Base-by-base conservation (phyloP, 2,329 filamentous ascomycete genomes). In the Pseudophaeomoniella oleicola region DNA sequence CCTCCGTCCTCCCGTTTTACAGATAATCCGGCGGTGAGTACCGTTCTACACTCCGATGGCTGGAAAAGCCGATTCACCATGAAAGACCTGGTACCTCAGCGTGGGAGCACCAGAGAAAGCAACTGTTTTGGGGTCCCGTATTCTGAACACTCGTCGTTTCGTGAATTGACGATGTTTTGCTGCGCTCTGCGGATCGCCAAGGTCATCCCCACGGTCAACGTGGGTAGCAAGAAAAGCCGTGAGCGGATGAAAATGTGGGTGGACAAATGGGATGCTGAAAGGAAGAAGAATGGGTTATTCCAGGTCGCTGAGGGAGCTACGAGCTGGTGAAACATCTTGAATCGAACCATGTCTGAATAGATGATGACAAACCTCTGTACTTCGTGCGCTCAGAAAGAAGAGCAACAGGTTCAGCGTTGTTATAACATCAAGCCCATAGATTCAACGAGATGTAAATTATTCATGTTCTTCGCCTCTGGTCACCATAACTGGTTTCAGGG, bases 101-200 rank as follows among this genome's bases (percentile, higher is more conserved):
- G 85, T 3, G 90, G 90, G 3, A 87, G 81, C 57, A 87, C 81
- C 3, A 71, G 71, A 34, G 78, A 88, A 47, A 82, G 82, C 27
- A 79, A 81, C 55, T 94, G 86, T 55, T 94, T 92, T 47, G 87
- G 85, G 1, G 90, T 96, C 2, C 90, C 90, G 2, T 98, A 98
- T 54, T 87, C 80, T 36, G 90, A 98, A 61, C 90, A 98, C 56
- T 90, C 82, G 55, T 92, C 83, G 42, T 98, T 98, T 53, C 71
- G 88, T 30, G 90, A 98, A 63, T 59, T 98, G 52, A 88, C 85
- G 1, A 79, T 96, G 71, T 98, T 98, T 53, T 74, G 88, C 46
- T 90, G 90, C 67, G 74, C 79, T 14, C 55, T 98, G 55, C 66
- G 82, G 39, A 92, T 98, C 45, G 86, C 88, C 44, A 83, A 79